Conservation (phyloP, 2,329 filamentous ascomycete species). For the Penicillium psychrosexuale region DNA sequence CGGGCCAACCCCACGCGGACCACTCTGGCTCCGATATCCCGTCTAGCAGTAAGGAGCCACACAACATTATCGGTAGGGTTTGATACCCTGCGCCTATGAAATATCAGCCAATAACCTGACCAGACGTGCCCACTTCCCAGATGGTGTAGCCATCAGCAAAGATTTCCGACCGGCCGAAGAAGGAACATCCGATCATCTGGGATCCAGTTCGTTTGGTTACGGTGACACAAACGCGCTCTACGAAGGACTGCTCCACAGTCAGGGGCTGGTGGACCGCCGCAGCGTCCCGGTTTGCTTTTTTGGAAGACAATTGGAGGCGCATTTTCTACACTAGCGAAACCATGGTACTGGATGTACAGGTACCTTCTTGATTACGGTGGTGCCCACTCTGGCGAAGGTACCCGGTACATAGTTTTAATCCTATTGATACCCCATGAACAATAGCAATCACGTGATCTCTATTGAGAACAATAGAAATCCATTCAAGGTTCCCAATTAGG, state of each 20-base stretch:
- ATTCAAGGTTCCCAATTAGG: slow-evolving; percentile 6
- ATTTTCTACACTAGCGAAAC: slow-evolving; percentile 12
- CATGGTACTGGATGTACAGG: neutral
- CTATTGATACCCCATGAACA: slow-evolving; percentile 6
- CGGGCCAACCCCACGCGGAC: slow-evolving; percentile 23
- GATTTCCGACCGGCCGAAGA: slow-evolving; percentile 9
- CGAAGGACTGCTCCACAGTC: slow-evolving; percentile 16
- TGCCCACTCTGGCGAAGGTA: neutral
- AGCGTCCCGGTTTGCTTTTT: slow-evolving; percentile 24
- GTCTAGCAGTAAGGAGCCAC: slow-evolving; percentile 26
- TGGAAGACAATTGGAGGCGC: slow-evolving; percentile 18
- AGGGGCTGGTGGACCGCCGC: slow-evolving; percentile 17
- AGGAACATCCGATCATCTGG: slow-evolving; percentile 9
- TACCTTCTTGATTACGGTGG: neutral
- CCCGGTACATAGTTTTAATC: neutral
- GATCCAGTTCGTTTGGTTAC: slow-evolving; percentile 10
- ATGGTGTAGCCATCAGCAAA: slow-evolving; percentile 6
- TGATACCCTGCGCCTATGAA: slow-evolving; percentile 1
- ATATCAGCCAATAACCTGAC: slow-evolving; percentile 15
- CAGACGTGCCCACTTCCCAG: slow-evolving; percentile 8
- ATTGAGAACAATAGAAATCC: slow-evolving; percentile 9
- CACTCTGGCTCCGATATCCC: slow-evolving; percentile 8
- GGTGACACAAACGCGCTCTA: slow-evolving; percentile 21
- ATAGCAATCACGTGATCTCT: slow-evolving; percentile 9
- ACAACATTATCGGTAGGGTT: slow-evolving; percentile 10